These are phyloP conservation scores for Penicillium mononematosum DNA, from an alignment of 495 filamentous ascomycete species.

Conservation along the genomic window DNA sequence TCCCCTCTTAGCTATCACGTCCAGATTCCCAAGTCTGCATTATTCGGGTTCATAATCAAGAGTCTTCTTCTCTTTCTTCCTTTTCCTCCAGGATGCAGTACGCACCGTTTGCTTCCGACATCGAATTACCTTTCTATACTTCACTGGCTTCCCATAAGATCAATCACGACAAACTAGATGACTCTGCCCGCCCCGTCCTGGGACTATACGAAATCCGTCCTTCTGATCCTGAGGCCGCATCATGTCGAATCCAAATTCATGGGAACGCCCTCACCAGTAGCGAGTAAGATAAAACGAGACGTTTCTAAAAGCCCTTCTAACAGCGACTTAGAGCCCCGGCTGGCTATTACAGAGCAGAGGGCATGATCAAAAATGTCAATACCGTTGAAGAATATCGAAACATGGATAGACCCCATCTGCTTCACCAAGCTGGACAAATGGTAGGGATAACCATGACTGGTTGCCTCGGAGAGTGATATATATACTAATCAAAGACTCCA, in stretches of 20 bases:
- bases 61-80: not conserved
- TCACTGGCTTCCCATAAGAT: slow-evolving; percentile 86
- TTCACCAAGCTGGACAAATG: slow-evolving; percentile 71
- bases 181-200: slow-evolving; percentile 81
- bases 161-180: slow-evolving; percentile 93
- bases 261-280: slow-evolving; percentile 79
- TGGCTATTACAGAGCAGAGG: slow-evolving; percentile 78
- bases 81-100: slow-evolving; percentile 50
- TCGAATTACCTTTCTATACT: slow-evolving; percentile 92
- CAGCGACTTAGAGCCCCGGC: slow-evolving; percentile 59
- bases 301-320: slow-evolving; percentile 7
- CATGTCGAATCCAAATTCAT: slow-evolving; percentile 82
- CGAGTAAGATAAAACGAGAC: slow-evolving; percentile 58
- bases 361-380: slow-evolving; percentile 93
- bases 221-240: slow-evolving; percentile 63
- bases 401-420: slow-evolving; percentile 66
- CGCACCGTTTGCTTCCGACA: slow-evolving; percentile 85
- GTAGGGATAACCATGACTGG: slow-evolving; percentile 45
- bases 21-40: not conserved
- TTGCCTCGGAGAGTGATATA: not conserved
- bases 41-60: not conserved
- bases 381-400: slow-evolving; percentile 90
- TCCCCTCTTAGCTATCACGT: not conserved
- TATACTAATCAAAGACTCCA: slow-evolving; percentile 1
- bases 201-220: slow-evolving; percentile 85